Percentiles rank a stretch among this genome's conserved stretches.
These are phyloP conservation scores for Paxillus rubicundulus DNA, from an alignment of 768 basidiomycete genomes.

Conservation along the genomic window DNA sequence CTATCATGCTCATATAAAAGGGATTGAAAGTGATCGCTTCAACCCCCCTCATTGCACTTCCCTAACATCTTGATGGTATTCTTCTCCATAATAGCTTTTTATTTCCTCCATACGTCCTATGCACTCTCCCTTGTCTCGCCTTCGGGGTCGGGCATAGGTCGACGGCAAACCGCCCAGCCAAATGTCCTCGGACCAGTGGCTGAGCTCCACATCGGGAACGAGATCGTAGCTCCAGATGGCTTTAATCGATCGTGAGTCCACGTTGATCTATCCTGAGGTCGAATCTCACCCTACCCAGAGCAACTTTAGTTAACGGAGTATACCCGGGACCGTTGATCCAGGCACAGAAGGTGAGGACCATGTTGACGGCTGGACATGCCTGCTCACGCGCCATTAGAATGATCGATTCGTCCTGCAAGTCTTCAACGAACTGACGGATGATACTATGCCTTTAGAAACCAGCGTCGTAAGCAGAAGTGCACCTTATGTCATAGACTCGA, in stretches of 20 bases:
- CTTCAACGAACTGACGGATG: constrained; percentile 43
- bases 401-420: constrained; percentile 42
- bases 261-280: neutral
- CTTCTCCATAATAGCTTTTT: constrained; percentile 6
- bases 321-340: constrained; percentile 48
- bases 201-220: constrained; percentile 37
- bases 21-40: neutral
- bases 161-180: neutral
- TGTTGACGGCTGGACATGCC: too few relatives aligned
- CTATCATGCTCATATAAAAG: too few relatives aligned
- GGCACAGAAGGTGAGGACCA: constrained; percentile 32
- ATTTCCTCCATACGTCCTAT: constrained; percentile 4
- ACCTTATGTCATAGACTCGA: neutral
- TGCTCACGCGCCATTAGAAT: constrained; percentile 27
- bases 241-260: constrained; percentile 37
- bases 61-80: constrained; percentile 2
- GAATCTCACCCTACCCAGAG: constrained; percentile 21
- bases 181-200: constrained; percentile 17
- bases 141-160: neutral
- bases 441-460: constrained; percentile 47
- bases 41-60: neutral
- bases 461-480: constrained; percentile 30
- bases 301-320: constrained; percentile 42
- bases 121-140: neutral
- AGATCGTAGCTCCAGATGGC: constrained; percentile 46